Conservation (phyloP, 2,329 filamentous ascomycete species). For the Boeremia lycopersici region DNA sequence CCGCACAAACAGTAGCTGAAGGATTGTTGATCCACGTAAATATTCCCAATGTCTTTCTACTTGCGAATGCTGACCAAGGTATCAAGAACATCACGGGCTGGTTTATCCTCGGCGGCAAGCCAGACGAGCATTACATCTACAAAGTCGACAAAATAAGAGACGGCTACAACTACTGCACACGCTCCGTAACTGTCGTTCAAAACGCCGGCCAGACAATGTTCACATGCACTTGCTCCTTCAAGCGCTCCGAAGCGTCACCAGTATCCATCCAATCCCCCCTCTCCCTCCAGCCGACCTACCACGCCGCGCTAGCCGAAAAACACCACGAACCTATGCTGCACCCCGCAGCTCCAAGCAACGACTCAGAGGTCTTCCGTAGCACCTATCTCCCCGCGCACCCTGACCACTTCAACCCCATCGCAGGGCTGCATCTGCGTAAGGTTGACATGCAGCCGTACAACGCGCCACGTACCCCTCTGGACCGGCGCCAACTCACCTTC, state of each 20-base stretch:
- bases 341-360: constrained; percentile 25
- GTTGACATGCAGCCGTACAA: constrained; percentile 61
- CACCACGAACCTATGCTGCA: constrained; percentile 39
- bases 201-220: constrained; percentile 52
- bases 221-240: constrained; percentile 60
- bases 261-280: constrained; percentile 44
- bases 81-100: constrained; percentile 57
- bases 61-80: neutral
- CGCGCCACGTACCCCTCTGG: constrained; percentile 40
- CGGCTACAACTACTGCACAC: constrained; percentile 59
- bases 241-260: constrained; percentile 49
- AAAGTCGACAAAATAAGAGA: constrained; percentile 58
- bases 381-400: constrained; percentile 39
- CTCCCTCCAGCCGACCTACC: constrained; percentile 46
- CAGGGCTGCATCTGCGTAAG: constrained; percentile 57
- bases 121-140: constrained; percentile 58
- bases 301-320: constrained; percentile 41
- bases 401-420: constrained; percentile 49
- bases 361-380: constrained; percentile 35
- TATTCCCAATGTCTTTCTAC: neutral
- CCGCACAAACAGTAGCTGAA: constrained; percentile 58
- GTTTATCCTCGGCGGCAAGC: constrained; percentile 57
- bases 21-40: constrained; percentile 60
- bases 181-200: constrained; percentile 60
- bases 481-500: constrained; percentile 44